A percentile compares a stretch with the other conserved stretches of the same genome.
phyloP scores from a whole-genome alignment of 1,139 yeast genomes.

The Geotrichum macrosporum region DNA sequence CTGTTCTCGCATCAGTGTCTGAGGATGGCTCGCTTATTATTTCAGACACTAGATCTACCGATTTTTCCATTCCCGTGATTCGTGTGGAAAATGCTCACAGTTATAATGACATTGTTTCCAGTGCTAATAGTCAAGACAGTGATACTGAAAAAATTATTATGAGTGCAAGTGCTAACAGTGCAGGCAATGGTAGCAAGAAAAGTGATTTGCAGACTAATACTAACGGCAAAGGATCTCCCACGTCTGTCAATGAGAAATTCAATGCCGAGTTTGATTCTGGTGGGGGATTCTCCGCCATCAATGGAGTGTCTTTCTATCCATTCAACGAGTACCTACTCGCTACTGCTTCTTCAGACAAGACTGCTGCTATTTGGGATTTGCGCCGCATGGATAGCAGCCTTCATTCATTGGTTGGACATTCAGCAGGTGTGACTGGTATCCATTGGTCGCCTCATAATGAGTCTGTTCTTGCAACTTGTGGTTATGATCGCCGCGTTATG shows the following conservation, averaged over 20 bases:
- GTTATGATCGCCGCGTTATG: constrained; percentile 65
- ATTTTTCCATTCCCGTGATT: constrained; percentile 17
- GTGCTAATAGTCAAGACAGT: constrained; percentile 53
- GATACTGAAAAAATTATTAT: constrained; percentile 32
- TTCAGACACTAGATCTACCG: constrained; percentile 56
- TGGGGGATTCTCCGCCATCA: constrained; percentile 45
- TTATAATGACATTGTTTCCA: constrained; percentile 39
- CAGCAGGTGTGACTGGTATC: constrained; percentile 19
- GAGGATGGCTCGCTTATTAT: constrained; percentile 67
- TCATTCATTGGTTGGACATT: constrained; percentile 26
- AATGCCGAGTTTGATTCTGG: constrained; percentile 55
- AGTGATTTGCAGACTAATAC: constrained; percentile 18
- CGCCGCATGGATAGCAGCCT: constrained; percentile 40
- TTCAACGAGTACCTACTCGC: constrained; percentile 53
- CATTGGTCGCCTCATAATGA: constrained; percentile 69
- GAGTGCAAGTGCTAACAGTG: background rate
- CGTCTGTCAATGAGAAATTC: constrained; percentile 43
- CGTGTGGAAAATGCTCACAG: constrained; percentile 18
- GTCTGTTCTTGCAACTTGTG: constrained; percentile 64
- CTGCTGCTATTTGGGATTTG: constrained; percentile 63
- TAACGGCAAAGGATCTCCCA: background rate
- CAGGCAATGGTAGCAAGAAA: background rate
- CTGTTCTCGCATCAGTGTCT: constrained; percentile 65
- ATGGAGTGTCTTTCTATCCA: constrained; percentile 62
- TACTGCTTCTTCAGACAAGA: constrained; percentile 64